phyloP scores from a whole-genome alignment of 768 basidiomycete genomes.

The Peribolospora kevripleyi region DNA sequence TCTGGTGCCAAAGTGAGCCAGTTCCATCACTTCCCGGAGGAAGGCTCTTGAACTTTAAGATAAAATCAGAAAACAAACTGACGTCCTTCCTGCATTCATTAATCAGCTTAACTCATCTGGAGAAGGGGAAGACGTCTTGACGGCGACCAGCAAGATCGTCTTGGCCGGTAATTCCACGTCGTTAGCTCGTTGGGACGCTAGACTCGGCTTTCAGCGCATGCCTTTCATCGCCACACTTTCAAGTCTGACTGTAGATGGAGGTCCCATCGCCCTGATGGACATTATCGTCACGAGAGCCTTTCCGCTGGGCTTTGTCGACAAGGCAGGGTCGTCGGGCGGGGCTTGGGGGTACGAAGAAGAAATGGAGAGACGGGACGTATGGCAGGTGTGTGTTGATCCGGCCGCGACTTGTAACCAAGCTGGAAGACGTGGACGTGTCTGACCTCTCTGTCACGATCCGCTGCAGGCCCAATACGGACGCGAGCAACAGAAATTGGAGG shows the following conservation, averaged over 20 bases:
- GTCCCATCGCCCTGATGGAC: conserved; percentile 47
- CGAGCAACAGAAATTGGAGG: conserved; percentile 7
- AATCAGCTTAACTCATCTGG: conserved; percentile 41
- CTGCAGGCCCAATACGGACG: background rate
- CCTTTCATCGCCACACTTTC: conserved; percentile 52
- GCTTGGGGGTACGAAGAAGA: conserved; percentile 53
- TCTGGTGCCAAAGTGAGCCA: conserved; percentile 48
- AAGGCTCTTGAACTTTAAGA: background rate
- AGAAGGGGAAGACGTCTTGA: conserved; percentile 28
- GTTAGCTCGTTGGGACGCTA: conserved; percentile 65
- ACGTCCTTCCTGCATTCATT: background rate
- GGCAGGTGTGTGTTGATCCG: conserved; percentile 33
- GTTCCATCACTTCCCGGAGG: background rate
- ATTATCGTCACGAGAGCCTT: conserved; percentile 46
- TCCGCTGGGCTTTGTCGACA: conserved; percentile 58
- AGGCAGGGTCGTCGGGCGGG: conserved; percentile 30
- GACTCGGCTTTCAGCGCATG: conserved; percentile 45
- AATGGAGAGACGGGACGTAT: conserved; percentile 30
- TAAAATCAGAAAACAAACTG: background rate
- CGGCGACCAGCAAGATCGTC: conserved; percentile 30
- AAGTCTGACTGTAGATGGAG: conserved; percentile 61
- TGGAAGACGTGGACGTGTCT: background rate
- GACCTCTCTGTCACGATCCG: background rate
- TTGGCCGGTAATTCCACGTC: conserved; percentile 67
- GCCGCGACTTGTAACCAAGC: background rate